Evolutionary conservation across 2,329 filamentous ascomycete species (phyloP), one percentile per base, ranked within the genome.

Genomic region (Aspergillus niger): DNA sequence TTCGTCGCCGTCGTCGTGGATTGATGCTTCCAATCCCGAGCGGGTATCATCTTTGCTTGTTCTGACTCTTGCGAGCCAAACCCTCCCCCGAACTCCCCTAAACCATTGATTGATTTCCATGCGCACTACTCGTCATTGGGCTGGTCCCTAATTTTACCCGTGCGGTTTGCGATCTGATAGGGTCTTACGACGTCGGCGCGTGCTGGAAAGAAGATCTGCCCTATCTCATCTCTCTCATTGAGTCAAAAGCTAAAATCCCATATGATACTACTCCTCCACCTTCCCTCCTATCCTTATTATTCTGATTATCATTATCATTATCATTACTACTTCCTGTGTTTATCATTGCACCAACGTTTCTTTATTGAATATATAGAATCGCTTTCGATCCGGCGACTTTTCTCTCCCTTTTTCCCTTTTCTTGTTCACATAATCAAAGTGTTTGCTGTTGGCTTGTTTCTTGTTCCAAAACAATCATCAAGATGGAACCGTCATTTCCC

Each of bases 401-500:
- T 30, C 11, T 36, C 32, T 36, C 32, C 11, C 28, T 36, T 6
- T 32, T 13, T 36, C 32, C 32, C 32, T 13, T 13, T 36, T 36
- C 32, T 36, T 36, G 11, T 36, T 10, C 32, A 36, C 8, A 30
- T 50, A 50, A 50, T 50, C 28, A 32, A 17, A 32, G 24, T 50
- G n/a, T 50, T 50, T 20, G n/a, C 22, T 44, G 8, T 44, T 32
- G 22, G 43, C 47, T 22, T 26, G 43, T 39, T 22, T 20, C 55
- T 28, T 24, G 32, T 56, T 10, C 22, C 32, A 36, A 36, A 36
- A 36, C 10, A 36, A 36, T 11, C 32, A 15, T 52, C 59, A 59
- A 57, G 10, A 77, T 77, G 74, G 72, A 76, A 63, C 57, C 60
- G 39, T 65, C 73, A 2, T 76, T 74, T 59, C 63, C 72, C n/a